Conservation (phyloP, 1,284 basidiomycete species). For the Heterobasidion parviporum region DNA sequence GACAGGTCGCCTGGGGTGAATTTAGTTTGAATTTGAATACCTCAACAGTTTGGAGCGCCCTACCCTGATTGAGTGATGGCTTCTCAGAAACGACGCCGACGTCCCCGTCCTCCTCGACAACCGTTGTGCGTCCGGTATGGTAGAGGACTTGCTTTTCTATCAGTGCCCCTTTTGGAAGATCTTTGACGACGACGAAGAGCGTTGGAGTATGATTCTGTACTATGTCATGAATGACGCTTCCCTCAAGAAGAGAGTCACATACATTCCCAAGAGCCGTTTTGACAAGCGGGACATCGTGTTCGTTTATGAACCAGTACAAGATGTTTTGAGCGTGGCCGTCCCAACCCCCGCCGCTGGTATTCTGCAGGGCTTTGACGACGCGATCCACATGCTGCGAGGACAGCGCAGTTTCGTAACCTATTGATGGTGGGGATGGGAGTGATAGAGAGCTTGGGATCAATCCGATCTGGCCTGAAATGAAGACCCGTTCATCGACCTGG, state of each 20-base stretch:
- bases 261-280: constrained; percentile 29
- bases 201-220: constrained; percentile 30
- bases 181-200: constrained; percentile 60
- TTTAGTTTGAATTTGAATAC: neutral
- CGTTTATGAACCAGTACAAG: constrained; percentile 57
- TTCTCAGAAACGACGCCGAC: constrained; percentile 21
- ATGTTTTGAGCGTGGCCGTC: constrained; percentile 50
- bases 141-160: constrained; percentile 66
- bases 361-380: constrained; percentile 52
- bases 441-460: constrained; percentile 70
- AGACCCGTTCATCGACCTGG: constrained; percentile 67
- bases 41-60: neutral
- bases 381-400: constrained; percentile 77
- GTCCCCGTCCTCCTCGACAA: constrained; percentile 40
- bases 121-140: constrained; percentile 53
- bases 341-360: constrained; percentile 53
- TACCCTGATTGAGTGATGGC: constrained; percentile 36
- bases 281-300: constrained; percentile 31
- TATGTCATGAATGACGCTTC: neutral
- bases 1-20: constrained; percentile 13
- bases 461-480: constrained; percentile 94
- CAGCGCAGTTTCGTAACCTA: constrained; percentile 64
- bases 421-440: constrained; percentile 52
- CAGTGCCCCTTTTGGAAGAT: constrained; percentile 70
- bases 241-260: neutral